These are phyloP conservation scores for Stagonosporopsis cucurbitacearum DNA, from an alignment of 2,329 filamentous ascomycete genomes.

Conservation along the genomic window DNA sequence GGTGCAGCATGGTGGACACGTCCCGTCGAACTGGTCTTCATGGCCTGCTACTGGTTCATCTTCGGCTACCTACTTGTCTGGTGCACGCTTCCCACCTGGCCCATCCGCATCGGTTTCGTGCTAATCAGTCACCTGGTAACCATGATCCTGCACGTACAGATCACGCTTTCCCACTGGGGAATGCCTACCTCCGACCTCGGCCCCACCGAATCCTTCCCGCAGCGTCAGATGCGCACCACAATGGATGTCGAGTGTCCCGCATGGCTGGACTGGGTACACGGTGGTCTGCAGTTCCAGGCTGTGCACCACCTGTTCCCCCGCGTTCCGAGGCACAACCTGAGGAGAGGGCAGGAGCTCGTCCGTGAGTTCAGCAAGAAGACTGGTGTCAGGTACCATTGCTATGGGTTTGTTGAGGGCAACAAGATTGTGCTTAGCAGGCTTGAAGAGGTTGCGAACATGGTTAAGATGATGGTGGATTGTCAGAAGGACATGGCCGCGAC, in stretches of 20 bases:
- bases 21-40: constrained; percentile 77
- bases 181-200: constrained; percentile 92
- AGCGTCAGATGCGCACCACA: constrained; percentile 89
- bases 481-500: constrained; percentile 50
- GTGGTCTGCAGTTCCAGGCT: constrained; percentile 87
- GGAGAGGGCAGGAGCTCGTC: constrained; percentile 75
- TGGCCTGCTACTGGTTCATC: constrained; percentile 84
- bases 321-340: constrained; percentile 83
- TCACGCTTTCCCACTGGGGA: constrained; percentile 89
- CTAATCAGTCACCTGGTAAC: constrained; percentile 82
- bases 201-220: constrained; percentile 82
- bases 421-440: constrained; percentile 78
- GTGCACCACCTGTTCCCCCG: constrained; percentile 87
- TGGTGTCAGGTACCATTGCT: constrained; percentile 82
- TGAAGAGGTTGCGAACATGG: constrained; percentile 80
- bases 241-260: constrained; percentile 90
- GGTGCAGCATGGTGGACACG: constrained; percentile 84
- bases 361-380: constrained; percentile 83
- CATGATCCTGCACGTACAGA: constrained; percentile 84
- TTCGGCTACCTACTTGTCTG: constrained; percentile 86
- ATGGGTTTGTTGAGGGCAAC: constrained; percentile 85
- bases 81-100: constrained; percentile 70
- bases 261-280: constrained; percentile 90
- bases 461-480: constrained; percentile 59
- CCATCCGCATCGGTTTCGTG: constrained; percentile 74